These are phyloP conservation scores for Prunella vulgaris DNA, from an alignment of 257 asterid genomes.

Conservation along the genomic window DNA sequence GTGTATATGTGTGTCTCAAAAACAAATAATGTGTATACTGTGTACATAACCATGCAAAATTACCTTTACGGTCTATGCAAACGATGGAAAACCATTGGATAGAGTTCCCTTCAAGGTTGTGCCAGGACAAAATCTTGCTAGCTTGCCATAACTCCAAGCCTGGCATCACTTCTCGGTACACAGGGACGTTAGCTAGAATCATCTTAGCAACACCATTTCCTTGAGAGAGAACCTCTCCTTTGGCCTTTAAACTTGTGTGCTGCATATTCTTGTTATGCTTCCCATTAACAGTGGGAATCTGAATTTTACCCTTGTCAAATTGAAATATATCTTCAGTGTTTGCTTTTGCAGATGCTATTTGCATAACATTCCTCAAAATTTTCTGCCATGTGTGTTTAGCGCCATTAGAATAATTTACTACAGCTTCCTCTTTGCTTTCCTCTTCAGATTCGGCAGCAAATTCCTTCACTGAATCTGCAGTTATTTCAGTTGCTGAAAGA, in stretches of 20 bases:
- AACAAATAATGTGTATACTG: too few species aligned
- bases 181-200: conserved; percentile 63
- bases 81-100: conserved; percentile 83
- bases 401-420: conserved; percentile 41
- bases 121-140: conserved; percentile 70
- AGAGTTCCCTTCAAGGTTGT: conserved; percentile 74
- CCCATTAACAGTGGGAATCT: conserved; percentile 36
- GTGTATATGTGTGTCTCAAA: too few species aligned
- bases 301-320: conserved; percentile 20
- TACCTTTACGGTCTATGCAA: conserved; percentile 84
- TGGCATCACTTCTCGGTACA: conserved; percentile 69
- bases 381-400: conserved; percentile 58
- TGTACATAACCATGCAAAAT: neutral
- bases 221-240: conserved; percentile 68
- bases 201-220: conserved; percentile 65
- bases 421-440: conserved; percentile 50
- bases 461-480: conserved; percentile 70
- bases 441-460: conserved; percentile 59
- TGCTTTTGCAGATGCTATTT: conserved; percentile 26
- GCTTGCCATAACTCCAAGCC: conserved; percentile 84
- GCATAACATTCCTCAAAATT: conserved; percentile 40
- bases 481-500: conserved; percentile 71
- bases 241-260: conserved; percentile 59
- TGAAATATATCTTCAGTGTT: conserved; percentile 16
- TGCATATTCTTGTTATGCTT: conserved; percentile 71